A percentile compares a stretch with the other conserved stretches of the same genome.
Conservation (phyloP, 331 rosid genomes). For the Stylosanthes scabra region DNA sequence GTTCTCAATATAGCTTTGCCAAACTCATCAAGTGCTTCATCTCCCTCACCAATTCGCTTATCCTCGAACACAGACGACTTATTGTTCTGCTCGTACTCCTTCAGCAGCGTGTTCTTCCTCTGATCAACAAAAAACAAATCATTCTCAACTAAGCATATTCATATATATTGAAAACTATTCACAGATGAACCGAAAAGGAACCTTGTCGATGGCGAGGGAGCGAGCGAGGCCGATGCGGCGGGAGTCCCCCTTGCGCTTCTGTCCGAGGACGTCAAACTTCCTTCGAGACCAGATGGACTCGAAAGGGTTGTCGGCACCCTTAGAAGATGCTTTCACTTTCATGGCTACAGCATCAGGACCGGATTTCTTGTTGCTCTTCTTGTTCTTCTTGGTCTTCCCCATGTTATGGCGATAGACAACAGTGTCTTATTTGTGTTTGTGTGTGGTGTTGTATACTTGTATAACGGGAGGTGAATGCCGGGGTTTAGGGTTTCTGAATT, state of each 20-base stretch:
- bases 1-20: conserved; percentile 85
- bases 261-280: conserved; percentile 78
- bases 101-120: conserved; percentile 83
- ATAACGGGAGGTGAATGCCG: no score
- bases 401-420: neutral
- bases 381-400: conserved; percentile 19
- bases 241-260: conserved; percentile 88
- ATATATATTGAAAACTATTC: neutral
- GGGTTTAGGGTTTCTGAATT: no score
- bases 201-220: conserved; percentile 76
- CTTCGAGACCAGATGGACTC: conserved; percentile 84
- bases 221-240: conserved; percentile 80
- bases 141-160: neutral
- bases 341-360: conserved; percentile 62
- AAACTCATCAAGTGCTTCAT: conserved; percentile 74
- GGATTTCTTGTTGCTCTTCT: conserved; percentile 49
- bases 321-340: conserved; percentile 55
- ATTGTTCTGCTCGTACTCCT: conserved; percentile 73
- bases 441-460: no score
- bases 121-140: conserved; percentile 21
- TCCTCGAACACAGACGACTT: conserved; percentile 73
- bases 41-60: conserved; percentile 80
- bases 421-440: no score
- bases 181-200: neutral
- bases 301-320: conserved; percentile 60